Evolutionary conservation across 345 rosid species (phyloP), one percentile per base, ranked within the genome.

Genomic region (Lepidium africanum): DNA sequence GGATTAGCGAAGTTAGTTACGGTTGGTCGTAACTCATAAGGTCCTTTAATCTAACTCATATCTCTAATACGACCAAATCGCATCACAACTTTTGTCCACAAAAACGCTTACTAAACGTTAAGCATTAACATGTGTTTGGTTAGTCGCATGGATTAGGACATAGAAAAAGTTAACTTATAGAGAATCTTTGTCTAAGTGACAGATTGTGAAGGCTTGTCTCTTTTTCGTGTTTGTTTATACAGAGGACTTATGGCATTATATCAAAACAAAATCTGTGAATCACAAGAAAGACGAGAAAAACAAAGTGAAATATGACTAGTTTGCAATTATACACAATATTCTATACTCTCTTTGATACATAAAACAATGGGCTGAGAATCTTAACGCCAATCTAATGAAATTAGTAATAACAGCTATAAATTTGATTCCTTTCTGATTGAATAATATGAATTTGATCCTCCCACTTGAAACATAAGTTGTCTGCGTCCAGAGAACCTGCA

Each of bases 361-460:
- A 39, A 50, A 47, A 30, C 3, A 43, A 42, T 61, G 47, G 7
- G 63, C 39, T 4, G 14, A 7, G 1, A 25, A 35, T 42, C 47
- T 38, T n/a, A 55, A 54, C n/a, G 42, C 55, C 23, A 47, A 25
- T 38, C 25, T n/a, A 54, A 9, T 63, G 64, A 47, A 47, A 47
- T 72, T 48, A 54, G 64, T 54, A 63, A 38, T 19, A 48, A 57
- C 54, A 32, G 32, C 66, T 32, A 25, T 2, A 32, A 40, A 12
- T 40, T 40, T 48, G 50, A 49, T 63, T 49, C 46, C 37, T 49
- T 57, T 48, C 71, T 16, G 3, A 56, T 30, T 46, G 37, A 32
- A 65, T 40, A 19, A 64, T 57, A 64, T 72, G 51, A 63, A 40
- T 63, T 37, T 55, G 50, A 63, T 64, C 70, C 30, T 37, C 65